Evolutionary conservation across 768 basidiomycete genomes (phyloP), one percentile per base, ranked within the genome.

Genomic region (Lanmaoa rubissima): DNA sequence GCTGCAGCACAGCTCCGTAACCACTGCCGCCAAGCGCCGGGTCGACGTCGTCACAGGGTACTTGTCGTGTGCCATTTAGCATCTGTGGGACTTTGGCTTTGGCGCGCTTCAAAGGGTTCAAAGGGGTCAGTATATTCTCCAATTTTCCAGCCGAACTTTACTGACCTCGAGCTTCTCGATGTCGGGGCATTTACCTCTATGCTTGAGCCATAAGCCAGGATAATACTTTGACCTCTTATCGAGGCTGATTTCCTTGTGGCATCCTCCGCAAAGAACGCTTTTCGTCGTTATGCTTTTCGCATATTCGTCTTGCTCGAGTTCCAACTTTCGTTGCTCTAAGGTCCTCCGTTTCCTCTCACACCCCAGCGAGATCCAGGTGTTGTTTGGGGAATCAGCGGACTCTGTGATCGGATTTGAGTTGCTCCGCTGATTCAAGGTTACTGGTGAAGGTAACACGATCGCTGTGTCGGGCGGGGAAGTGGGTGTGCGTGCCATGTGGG

Each of bases 191-290:
- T 73, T 73, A 3, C 54, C 28, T 41, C 53, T 65, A 51, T 74
- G 73, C 55, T 74, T 74, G 48, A 48, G 38, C 73, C 73, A 74
- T 9, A 74, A 40, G 8, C 73, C 73, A 16, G 73, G 71, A 41
- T 74, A 75, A 59, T 75, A 75, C 26, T 57, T 50, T 3, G 67
- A 72, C 42, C 73, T 53, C 51, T 70, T 72, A 45, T 74, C 74
- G 14, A 74, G 67, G 43, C 71, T 72, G 40, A 74, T 75, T 17
- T 54, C 60, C 54, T 48, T 73, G 34, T 48, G 12, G 34, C 74
- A 74, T 32, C 65, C 74, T 11, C 36, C 44, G 42, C 73, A 74
- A 4, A 58, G 50, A 4, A 74, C 73, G 38, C 64, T 72, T 28
- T 63, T 72, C 17, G 48, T 51, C 42, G 58, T 64, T 17, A 73